phyloP scores from a whole-genome alignment of 495 filamentous ascomycete species.

The Tuber melanosporum region DNA sequence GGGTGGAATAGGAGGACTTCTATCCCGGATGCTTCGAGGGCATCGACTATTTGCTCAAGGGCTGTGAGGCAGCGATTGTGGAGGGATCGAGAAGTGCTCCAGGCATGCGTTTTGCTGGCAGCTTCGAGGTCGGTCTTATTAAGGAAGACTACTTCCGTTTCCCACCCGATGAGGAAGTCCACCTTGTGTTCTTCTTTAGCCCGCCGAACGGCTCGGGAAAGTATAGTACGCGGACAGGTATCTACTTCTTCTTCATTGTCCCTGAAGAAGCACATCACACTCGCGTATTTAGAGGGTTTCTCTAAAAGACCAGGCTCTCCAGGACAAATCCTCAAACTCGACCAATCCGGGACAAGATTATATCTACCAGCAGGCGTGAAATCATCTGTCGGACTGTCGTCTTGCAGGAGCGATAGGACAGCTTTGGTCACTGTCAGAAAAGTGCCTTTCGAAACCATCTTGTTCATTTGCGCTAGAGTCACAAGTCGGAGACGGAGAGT shows the following conservation, averaged over 20 bases:
- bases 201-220: conserved; percentile 51
- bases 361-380: conserved; percentile 54
- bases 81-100: conserved; percentile 55
- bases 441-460: conserved; percentile 50
- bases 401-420: conserved; percentile 54
- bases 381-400: conserved; percentile 48
- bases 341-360: conserved; percentile 56
- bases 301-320: conserved; percentile 38
- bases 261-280: conserved; percentile 56
- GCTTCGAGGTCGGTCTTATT: conserved; percentile 34
- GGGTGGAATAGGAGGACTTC: conserved; percentile 68
- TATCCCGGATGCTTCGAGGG: conserved; percentile 57
- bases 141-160: conserved; percentile 75
- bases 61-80: conserved; percentile 53
- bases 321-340: conserved; percentile 53
- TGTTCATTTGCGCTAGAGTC: conserved; percentile 59
- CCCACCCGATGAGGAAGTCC: conserved; percentile 65
- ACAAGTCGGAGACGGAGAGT: conserved; percentile 62
- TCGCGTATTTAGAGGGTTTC: conserved; percentile 46
- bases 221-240: conserved; percentile 56
- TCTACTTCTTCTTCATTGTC: conserved; percentile 47
- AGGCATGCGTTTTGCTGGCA: conserved; percentile 52
- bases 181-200: conserved; percentile 45
- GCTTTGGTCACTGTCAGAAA: conserved; percentile 54
- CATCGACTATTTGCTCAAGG: conserved; percentile 57